A percentile compares a stretch with the other conserved stretches of the same genome.
These are phyloP conservation scores for Lanmaoa pseudosensibilis DNA, from an alignment of 768 basidiomycete species.

Conservation along the genomic window DNA sequence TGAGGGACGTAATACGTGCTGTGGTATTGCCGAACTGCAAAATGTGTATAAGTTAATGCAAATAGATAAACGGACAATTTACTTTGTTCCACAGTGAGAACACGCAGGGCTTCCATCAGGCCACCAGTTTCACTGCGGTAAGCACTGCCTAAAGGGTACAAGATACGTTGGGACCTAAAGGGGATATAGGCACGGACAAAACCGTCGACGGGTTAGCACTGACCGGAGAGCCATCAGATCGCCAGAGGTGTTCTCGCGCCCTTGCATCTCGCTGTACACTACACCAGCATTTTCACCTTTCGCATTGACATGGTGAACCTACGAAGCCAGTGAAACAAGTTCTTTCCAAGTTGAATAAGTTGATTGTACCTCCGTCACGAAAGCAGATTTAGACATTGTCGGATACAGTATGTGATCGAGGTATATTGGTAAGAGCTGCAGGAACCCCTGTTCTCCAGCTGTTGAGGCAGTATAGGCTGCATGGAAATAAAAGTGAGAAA, in stretches of 20 bases:
- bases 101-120: conserved; percentile 86
- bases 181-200: conserved; percentile 4
- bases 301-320: conserved; percentile 94
- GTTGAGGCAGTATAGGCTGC: conserved; percentile 90
- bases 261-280: conserved; percentile 97
- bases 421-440: conserved; percentile 84
- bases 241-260: conserved; percentile 87
- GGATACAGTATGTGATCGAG: conserved; percentile 97
- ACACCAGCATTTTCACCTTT: conserved; percentile 93
- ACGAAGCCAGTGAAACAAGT: conserved; percentile 7
- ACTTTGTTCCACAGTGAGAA: conserved; percentile 89
- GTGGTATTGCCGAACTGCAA: conserved; percentile 85
- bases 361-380: conserved; percentile 55
- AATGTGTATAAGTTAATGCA: conserved; percentile 16
- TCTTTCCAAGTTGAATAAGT: background rate
- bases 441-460: conserved; percentile 89
- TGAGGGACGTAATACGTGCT: conserved; percentile 89
- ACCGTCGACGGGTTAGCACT: conserved; percentile 23
- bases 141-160: conserved; percentile 80
- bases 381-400: conserved; percentile 86
- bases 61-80: conserved; percentile 19
- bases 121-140: conserved; percentile 98
- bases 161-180: conserved; percentile 68
- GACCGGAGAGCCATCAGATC: conserved; percentile 89
- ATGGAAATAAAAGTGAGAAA: background rate